A percentile compares a stretch with the other conserved stretches of the same genome.
Conservation (phyloP, 2,329 filamentous ascomycete species). For the Didymella glomerata region DNA sequence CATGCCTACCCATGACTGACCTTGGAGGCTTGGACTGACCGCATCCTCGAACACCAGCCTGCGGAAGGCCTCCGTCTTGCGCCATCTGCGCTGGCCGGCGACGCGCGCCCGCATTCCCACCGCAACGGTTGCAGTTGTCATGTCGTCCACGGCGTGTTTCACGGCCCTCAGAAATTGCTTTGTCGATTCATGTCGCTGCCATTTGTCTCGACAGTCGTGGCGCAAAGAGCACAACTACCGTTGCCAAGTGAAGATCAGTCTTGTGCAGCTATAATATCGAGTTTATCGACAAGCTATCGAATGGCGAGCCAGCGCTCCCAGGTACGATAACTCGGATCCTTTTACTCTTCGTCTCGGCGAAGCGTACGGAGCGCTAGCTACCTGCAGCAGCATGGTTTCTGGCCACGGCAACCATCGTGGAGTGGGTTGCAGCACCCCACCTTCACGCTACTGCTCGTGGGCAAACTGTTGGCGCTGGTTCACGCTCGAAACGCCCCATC, state of each 20-base stretch:
- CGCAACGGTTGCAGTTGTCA: slow-evolving; percentile 12
- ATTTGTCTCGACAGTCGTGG: slow-evolving; percentile 24
- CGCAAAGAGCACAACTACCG: slow-evolving; percentile 28
- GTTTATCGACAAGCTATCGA: slow-evolving; percentile 20
- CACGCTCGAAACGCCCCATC: slow-evolving; percentile 28
- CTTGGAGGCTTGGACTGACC: background rate
- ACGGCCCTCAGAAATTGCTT: slow-evolving; percentile 23
- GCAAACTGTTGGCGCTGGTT: slow-evolving; percentile 25
- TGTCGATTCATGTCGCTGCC: slow-evolving; percentile 27
- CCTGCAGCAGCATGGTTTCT: slow-evolving; percentile 3
- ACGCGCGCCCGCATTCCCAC: slow-evolving; percentile 8
- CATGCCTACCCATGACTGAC: background rate
- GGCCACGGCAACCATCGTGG: slow-evolving; percentile 5
- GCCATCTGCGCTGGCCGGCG: slow-evolving; percentile 16
- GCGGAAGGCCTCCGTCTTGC: slow-evolving; percentile 23
- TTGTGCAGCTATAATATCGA: slow-evolving; percentile 34
- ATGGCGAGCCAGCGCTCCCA: slow-evolving; percentile 29
- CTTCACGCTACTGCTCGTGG: slow-evolving; percentile 12
- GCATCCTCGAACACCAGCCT: slow-evolving; percentile 13
- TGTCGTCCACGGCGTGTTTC: slow-evolving; percentile 32
- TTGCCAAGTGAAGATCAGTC: slow-evolving; percentile 41
- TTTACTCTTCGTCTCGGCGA: slow-evolving; percentile 5
- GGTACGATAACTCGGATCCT: slow-evolving; percentile 24
- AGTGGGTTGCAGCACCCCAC: slow-evolving; percentile 4
- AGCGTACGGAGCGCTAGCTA: slow-evolving; percentile 7